phyloP scores from a whole-genome alignment of 2,329 filamentous ascomycete species.

The Aureobasidium sp. region DNA sequence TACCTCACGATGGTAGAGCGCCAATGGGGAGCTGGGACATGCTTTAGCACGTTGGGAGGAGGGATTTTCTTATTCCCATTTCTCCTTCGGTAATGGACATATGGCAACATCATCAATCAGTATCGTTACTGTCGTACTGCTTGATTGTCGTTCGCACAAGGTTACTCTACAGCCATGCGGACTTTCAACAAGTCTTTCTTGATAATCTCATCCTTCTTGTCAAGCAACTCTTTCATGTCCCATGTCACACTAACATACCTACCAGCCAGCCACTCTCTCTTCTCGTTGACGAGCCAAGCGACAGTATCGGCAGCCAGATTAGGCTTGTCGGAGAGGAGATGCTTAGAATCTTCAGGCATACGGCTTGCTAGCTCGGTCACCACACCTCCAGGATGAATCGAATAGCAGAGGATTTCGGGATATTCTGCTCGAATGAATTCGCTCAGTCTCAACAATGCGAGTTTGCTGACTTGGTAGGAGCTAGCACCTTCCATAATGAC shows the following conservation, averaged over 20 bases:
- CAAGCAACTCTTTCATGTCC: slow-evolving; percentile 34
- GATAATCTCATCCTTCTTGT: slow-evolving; percentile 31
- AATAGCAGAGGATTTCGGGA: slow-evolving; percentile 19
- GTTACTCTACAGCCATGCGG: slow-evolving; percentile 14
- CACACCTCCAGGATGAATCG: slow-evolving; percentile 40
- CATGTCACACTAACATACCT: slow-evolving; percentile 33
- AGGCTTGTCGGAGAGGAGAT: slow-evolving; percentile 24
- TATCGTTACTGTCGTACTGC: too few relatives aligned
- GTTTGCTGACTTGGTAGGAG: slow-evolving; percentile 43
- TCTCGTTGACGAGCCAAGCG: slow-evolving; percentile 28
- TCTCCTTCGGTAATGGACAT: too few relatives aligned
- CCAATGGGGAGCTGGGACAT: too few relatives aligned
- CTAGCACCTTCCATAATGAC: slow-evolving; percentile 30
- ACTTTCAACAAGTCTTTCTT: slow-evolving; percentile 32
- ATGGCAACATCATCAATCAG: too few relatives aligned
- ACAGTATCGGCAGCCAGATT: slow-evolving; percentile 28
- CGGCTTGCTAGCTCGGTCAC: slow-evolving; percentile 37
- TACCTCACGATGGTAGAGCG: too few relatives aligned
- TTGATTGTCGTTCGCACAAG: background rate
- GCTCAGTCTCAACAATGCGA: slow-evolving; percentile 38
- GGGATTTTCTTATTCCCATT: too few relatives aligned
- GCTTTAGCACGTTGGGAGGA: too few relatives aligned
- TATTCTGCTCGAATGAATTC: slow-evolving; percentile 43
- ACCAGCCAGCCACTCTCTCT: slow-evolving; percentile 33
- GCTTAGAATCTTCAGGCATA: slow-evolving; percentile 28